Base-by-base conservation (phyloP, 495 filamentous ascomycete species). In the Podospora anserina region DNA sequence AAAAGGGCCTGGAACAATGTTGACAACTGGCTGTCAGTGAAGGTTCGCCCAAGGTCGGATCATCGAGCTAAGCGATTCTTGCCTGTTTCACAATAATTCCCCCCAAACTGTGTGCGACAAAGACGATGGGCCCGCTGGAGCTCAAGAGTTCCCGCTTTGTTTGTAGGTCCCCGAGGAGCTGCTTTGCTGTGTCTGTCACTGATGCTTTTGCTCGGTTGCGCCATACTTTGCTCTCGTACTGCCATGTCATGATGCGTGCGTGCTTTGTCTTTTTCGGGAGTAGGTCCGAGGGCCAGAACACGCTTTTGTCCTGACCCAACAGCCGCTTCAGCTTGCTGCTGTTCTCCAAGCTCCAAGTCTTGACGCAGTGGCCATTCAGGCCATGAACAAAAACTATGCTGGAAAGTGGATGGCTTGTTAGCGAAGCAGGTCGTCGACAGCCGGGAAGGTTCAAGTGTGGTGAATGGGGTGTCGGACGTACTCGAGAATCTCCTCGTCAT, bases 191-290 rank as follows among this genome's bases (percentile, higher is more conserved):
- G 44, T 26, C 84, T 61, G 85, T 82, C 49, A 91, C 82, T 32
- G 82, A 83, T 68, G 88, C 86, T 39, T 81, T 85, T 0, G 68
- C 63, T n/a, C 6, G 60, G 63, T 56, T 83, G 62, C 85, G 86
- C 0, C 89, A 27, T 4, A 66, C 58, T 23, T 16, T 23, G 28
- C 76, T 71, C 76, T 82, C 77, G 73, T 84, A 85, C 7, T 82
- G 81, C 78, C 80, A 85, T 30, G 70, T 80, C 65, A 79, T 71
- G 61, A 85, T 76, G 32, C 82, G 80, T 3, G 76, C 79, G 58
- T 81, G 68, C 27, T 78, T 82, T 15, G 84, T 71, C 58, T 81
- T 77, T 7, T 7, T 39, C 18, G 81, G 79, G 9, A 86, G 77
- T 26, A 86, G 69, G 69, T 81, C 79, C 58, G 70, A 70, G 58